Evolutionary conservation across 225 moss, liverwort and hornwort genomes (phyloP), one percentile per base, ranked within the genome.

Genomic region (Bryoerythrophyllum caledonicum): DNA sequence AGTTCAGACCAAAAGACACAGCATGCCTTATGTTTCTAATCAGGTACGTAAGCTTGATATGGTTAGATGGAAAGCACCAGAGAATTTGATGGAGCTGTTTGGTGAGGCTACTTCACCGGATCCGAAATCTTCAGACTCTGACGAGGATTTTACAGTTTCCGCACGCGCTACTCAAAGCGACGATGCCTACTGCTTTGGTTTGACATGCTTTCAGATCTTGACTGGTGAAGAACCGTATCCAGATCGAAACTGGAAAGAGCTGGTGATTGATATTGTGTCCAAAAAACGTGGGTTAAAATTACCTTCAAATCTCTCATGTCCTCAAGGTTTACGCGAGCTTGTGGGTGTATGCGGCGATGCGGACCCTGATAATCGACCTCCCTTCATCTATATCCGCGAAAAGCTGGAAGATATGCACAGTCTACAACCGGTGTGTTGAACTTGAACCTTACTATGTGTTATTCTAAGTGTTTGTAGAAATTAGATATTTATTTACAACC

Each of bases 41-140:
- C 58, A 68, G 46, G 74, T 74, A 68, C 68, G 78, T 40, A 78
- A 68, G 68, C 62, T 62, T 54, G 82, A 78, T 51, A 54, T 21
- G 73, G 77, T 78, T 30, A 70, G 37, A 16, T 84, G 84, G 84
- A 80, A 65, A 76, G 74, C 84, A 53, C 80, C 80, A 26, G 84
- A 81, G 61, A 3, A 43, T 30, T 7, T 82, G 8, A 21, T 73
- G 2, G 28, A 23, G 38, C 38, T 38, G 38, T 38, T 38, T 38
- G 8, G 38, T 10, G 38, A 38, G 19, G 28, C 27, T 28, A 46
- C 48, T n/a, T 61, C 28, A 8, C 60, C 60, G 28, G 30, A 61
- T n/a, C 46, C 48, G 8, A 8, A 38, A n/a, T n/a, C n/a, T 38
- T 38, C 38, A n/a, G 72, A 73, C 40, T 72, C n/a, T 9, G 70